Evolutionary conservation across 192 early-diverging fungal species (phyloP).

Genomic region (Backusella liffmaniae): DNA sequence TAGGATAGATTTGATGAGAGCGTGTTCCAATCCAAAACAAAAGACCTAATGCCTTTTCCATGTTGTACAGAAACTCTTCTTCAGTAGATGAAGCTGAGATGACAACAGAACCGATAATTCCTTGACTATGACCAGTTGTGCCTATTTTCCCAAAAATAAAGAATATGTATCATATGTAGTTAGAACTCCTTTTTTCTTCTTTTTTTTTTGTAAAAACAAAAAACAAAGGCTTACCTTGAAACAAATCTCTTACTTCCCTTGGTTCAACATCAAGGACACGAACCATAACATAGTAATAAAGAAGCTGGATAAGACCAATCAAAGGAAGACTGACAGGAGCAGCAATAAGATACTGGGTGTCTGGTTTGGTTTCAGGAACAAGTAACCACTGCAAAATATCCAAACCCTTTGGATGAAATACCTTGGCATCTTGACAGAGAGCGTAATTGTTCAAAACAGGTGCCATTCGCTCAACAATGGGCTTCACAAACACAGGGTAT

Average conservation of each 20-base stretch:
- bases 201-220: neutral
- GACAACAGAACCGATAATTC: conserved; percentile 81
- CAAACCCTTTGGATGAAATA: conserved; percentile 73
- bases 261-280: conserved; percentile 61
- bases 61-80: conserved; percentile 71
- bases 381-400: conserved; percentile 88
- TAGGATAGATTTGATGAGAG: conserved; percentile 75
- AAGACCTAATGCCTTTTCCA: conserved; percentile 76
- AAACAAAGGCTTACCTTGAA: conserved; percentile 44
- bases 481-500: conserved; percentile 72
- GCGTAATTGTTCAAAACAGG: conserved; percentile 62
- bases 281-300: conserved; percentile 84
- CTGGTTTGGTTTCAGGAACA: conserved; percentile 73
- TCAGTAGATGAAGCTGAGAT: conserved; percentile 77
- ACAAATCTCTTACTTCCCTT: conserved; percentile 51
- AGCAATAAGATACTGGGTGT: conserved; percentile 73
- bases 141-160: conserved; percentile 24
- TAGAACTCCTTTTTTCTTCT: too few species aligned
- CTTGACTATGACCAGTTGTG: conserved; percentile 90
- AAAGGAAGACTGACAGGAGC: conserved; percentile 83
- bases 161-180: too few species aligned
- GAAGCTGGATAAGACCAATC: conserved; percentile 88
- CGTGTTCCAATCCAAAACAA: conserved; percentile 82
- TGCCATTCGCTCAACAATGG: conserved; percentile 76
- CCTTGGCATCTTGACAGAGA: conserved; percentile 56